Base-by-base conservation (phyloP, 495 filamentous ascomycete genomes). In the Trichoderma orchidacearum region DNA sequence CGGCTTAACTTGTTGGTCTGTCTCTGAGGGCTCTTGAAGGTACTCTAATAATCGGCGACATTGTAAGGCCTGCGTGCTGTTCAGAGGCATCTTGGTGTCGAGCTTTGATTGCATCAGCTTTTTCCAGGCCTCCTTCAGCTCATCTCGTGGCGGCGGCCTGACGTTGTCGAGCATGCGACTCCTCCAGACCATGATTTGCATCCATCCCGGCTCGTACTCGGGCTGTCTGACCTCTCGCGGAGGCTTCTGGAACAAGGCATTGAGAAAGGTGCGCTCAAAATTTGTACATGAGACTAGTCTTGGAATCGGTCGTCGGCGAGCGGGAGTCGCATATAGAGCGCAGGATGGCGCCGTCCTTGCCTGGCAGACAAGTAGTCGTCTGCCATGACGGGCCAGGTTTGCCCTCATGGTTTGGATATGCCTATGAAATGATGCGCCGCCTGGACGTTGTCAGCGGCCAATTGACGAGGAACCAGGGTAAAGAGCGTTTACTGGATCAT, bases 1-100 rank as follows among this genome's bases (percentile, higher is more conserved):
- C 1, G 77, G 75, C 30, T 85, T 58, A 1, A 64, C 59, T 58
- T 54, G 75, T 53, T 64, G 67, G 35, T 61, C 72, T 51, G 63
- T 72, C 57, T 51, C 61, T 45, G 63, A 53, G 2, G 66, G 63
- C 0, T 74, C 70, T 56, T 73, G 56, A 6, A 94, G 68, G 66
- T 89, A 74, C 29, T 73, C 69, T 57, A 87, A 80, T 17, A 87
- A 80, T 2, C 68, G 65, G 15, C 75, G 59, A 32, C 81, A 72
- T 54, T 83, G 70, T 17, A 70, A 64, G 9, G 83, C 85, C 63
- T 95, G 85, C 30, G 82, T 80, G 21, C 80, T 75, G 57, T 83
- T 87, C 25, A 92, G 66, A 1, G 75, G 59, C 21, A 74, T 71
- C 1, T 71, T 63, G 17, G 66, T 64, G 50, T 69, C 66, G 13